Evolutionary conservation across 1,284 basidiomycete genomes (phyloP).

Genomic region (Cerioporus squamosus): DNA sequence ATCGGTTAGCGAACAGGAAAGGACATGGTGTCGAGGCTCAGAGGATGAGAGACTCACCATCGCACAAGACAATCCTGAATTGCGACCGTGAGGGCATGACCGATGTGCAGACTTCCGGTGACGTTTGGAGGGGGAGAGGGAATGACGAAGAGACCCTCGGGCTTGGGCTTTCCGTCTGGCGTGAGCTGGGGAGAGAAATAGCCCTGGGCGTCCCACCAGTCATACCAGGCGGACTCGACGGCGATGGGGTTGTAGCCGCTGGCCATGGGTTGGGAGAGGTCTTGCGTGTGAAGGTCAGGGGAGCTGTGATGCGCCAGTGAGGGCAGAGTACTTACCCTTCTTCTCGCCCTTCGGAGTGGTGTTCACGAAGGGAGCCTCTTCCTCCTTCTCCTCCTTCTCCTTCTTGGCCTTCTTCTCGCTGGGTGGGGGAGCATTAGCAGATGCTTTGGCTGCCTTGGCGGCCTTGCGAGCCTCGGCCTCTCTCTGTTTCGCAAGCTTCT

Average conservation of each 20-base stretch:
- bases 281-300: conserved; percentile 43
- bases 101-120: conserved; percentile 96
- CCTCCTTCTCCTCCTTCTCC: conserved; percentile 77
- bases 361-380: conserved; percentile 80
- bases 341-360: conserved; percentile 88
- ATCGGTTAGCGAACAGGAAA: no score
- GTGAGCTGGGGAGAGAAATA: conserved; percentile 87
- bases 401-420: conserved; percentile 75
- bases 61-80: conserved; percentile 91
- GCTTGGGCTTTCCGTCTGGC: conserved; percentile 57
- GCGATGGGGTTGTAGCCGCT: conserved; percentile 94
- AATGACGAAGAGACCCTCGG: conserved; percentile 83
- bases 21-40: no score
- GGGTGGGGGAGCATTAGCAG: conserved; percentile 43
- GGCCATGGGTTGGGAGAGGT: conserved; percentile 88
- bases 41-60: conserved; percentile 62
- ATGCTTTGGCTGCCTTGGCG: conserved; percentile 65
- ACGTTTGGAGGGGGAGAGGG: conserved; percentile 98
- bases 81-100: conserved; percentile 92
- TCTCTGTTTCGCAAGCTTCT: conserved; percentile 54
- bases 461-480: conserved; percentile 61
- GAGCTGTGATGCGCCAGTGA: background rate
- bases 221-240: conserved; percentile 97
- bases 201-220: conserved; percentile 94
- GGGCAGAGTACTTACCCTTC: conserved; percentile 63